Evolutionary conservation across 345 rosid genomes (phyloP).

Genomic region (Leavenworthia alabamica): DNA sequence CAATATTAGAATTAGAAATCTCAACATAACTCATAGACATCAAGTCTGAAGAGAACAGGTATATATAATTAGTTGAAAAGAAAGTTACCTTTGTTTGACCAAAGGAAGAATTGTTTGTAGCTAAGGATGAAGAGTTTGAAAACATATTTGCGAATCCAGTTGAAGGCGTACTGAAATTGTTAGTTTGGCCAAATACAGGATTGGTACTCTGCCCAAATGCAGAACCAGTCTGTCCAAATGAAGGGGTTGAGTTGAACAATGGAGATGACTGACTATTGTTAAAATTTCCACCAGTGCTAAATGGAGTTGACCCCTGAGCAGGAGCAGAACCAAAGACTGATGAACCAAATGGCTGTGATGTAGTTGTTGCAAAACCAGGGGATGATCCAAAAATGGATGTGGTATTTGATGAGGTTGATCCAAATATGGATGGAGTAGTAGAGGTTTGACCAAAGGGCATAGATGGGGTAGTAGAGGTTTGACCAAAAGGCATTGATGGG

Average conservation of each 20-base stretch:
- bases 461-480: conserved; percentile 35
- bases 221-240: conserved; percentile 40
- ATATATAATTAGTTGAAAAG: not conserved
- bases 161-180: conserved; percentile 47
- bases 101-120: conserved; percentile 38
- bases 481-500: conserved; percentile 35
- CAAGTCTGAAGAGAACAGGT: not conserved
- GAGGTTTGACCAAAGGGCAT: conserved; percentile 27
- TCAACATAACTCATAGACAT: not conserved
- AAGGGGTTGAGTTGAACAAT: conserved; percentile 44
- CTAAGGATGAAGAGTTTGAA: conserved; percentile 43
- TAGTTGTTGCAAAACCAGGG: conserved; percentile 38
- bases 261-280: conserved; percentile 51
- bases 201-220: conserved; percentile 38
- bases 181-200: conserved; percentile 40
- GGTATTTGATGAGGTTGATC: conserved; percentile 41
- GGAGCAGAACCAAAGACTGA: conserved; percentile 42
- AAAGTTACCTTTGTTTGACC: conserved; percentile 52
- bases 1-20: conserved; percentile 7
- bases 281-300: conserved; percentile 37
- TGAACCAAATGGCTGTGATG: conserved; percentile 45
- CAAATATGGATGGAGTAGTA: conserved; percentile 42
- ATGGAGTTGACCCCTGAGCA: conserved; percentile 40
- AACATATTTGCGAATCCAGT: conserved; percentile 43
- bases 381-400: conserved; percentile 43